These are phyloP conservation scores for Trichoderma sp. DNA, from an alignment of 2,329 filamentous ascomycete species.

Conservation along the genomic window DNA sequence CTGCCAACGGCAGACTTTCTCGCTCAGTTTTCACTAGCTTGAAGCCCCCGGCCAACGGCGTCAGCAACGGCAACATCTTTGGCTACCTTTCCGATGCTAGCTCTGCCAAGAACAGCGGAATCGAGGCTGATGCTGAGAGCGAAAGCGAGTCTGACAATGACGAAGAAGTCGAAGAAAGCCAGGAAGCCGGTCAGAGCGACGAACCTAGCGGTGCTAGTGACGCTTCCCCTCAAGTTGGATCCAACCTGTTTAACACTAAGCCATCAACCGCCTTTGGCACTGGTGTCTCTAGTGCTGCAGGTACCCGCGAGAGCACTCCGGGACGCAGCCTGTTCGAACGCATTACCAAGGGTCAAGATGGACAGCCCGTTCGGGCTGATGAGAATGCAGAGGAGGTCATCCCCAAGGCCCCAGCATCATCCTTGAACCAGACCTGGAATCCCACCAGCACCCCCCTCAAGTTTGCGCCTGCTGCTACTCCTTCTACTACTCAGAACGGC, in stretches of 20 bases:
- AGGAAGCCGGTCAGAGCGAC: slow-evolving; percentile 44
- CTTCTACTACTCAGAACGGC: slow-evolving; percentile 26
- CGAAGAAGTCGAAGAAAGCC: slow-evolving; percentile 36
- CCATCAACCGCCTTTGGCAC: slow-evolving; percentile 29
- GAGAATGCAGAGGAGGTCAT: slow-evolving; percentile 26
- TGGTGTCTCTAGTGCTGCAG: slow-evolving; percentile 38
- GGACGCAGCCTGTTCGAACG: slow-evolving; percentile 56
- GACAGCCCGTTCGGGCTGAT: slow-evolving; percentile 47
- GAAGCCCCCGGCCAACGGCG: slow-evolving; percentile 32
- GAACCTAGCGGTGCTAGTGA: slow-evolving; percentile 42
- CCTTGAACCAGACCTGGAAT: slow-evolving; percentile 42
- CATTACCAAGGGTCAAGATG: slow-evolving; percentile 49
- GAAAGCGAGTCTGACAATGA: slow-evolving; percentile 37
- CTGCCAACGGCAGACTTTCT: slow-evolving; percentile 39
- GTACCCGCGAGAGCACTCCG: slow-evolving; percentile 45
- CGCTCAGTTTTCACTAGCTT: slow-evolving; percentile 44
- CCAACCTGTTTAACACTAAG: slow-evolving; percentile 32
- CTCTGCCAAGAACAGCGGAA: slow-evolving; percentile 53
- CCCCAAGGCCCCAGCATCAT: slow-evolving; percentile 29
- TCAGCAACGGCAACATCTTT: slow-evolving; percentile 50
- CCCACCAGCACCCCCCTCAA: slow-evolving; percentile 54
- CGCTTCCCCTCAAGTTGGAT: slow-evolving; percentile 37
- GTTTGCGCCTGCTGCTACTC: slow-evolving; percentile 41
- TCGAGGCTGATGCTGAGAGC: slow-evolving; percentile 47
- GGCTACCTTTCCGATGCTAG: slow-evolving; percentile 58